Conservation (phyloP, 2,329 filamentous ascomycete species). For the Trichoderma brevicompactum region DNA sequence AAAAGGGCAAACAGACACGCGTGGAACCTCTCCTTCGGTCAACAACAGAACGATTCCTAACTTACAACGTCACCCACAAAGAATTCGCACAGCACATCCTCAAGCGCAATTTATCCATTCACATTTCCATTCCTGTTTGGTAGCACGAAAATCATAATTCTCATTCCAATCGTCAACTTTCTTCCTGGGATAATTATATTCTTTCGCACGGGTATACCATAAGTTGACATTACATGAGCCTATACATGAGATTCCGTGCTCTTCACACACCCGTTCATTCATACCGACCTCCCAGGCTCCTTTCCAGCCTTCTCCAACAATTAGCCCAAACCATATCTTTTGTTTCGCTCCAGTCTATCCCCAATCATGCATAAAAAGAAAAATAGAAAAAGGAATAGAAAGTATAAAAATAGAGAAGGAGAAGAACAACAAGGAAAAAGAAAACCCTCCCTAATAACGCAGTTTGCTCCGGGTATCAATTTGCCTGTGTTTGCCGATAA, state of each 20-base stretch:
- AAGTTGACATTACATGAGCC: slow-evolving; percentile 15
- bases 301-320: slow-evolving; percentile 11
- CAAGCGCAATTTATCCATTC: slow-evolving; percentile 10
- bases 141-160: slow-evolving; percentile 24
- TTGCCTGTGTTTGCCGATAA: slow-evolving; percentile 18
- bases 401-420: neutral
- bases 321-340: neutral
- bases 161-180: slow-evolving; percentile 24
- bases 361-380: neutral
- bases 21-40: slow-evolving; percentile 2
- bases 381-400: neutral
- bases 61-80: slow-evolving; percentile 11
- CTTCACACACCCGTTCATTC: slow-evolving; percentile 7
- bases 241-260: slow-evolving; percentile 4
- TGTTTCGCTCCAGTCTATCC: slow-evolving; percentile 15
- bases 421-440: neutral
- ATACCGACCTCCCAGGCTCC: neutral
- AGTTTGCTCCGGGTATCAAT: slow-evolving; percentile 26
- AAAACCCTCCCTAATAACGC: slow-evolving; percentile 4
- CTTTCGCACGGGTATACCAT: neutral
- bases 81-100: slow-evolving; percentile 17
- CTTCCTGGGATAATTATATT: neutral
- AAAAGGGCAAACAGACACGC: slow-evolving; percentile 2
- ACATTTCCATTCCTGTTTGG: slow-evolving; percentile 13
- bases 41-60: slow-evolving; percentile 8